Evolutionary conservation across 306 rosid genomes (phyloP).

Genomic region (Nissolia schottii): DNA sequence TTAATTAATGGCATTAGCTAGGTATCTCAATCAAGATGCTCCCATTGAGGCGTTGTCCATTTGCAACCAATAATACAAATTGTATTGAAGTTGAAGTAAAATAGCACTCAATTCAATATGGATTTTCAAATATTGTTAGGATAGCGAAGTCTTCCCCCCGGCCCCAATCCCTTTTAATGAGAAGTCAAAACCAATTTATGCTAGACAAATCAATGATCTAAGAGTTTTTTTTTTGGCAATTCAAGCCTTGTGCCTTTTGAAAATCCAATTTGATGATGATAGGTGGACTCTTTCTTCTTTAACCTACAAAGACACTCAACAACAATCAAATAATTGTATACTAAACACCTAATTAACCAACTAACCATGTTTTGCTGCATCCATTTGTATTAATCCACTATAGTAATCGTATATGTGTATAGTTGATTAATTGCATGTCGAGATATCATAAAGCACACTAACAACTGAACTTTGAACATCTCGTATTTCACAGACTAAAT

Average conservation of each 20-base stretch:
- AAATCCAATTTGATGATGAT: too few species aligned
- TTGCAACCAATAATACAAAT: not conserved
- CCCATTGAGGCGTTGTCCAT: not conserved
- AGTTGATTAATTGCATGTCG: not conserved
- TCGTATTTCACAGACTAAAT: not conserved
- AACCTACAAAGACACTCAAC: not conserved
- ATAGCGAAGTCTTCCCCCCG: too few species aligned
- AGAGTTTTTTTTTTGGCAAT: too few species aligned
- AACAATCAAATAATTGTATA: not conserved
- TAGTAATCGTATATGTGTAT: not conserved
- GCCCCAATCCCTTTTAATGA: too few species aligned
- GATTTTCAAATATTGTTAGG: not conserved
- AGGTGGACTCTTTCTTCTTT: too few species aligned
- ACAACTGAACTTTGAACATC: not conserved
- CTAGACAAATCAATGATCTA: too few species aligned
- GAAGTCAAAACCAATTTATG: too few species aligned
- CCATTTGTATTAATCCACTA: not conserved
- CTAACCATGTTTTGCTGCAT: not conserved
- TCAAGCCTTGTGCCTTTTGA: too few species aligned
- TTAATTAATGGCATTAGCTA: not conserved
- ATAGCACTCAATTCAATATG: not conserved
- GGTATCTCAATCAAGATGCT: constrained; percentile 13
- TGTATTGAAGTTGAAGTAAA: not conserved
- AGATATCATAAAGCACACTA: not conserved
- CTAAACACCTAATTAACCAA: not conserved